Evolutionary conservation across 192 early-diverging fungal genomes (phyloP).

Genomic region (Coemansia sp.): DNA sequence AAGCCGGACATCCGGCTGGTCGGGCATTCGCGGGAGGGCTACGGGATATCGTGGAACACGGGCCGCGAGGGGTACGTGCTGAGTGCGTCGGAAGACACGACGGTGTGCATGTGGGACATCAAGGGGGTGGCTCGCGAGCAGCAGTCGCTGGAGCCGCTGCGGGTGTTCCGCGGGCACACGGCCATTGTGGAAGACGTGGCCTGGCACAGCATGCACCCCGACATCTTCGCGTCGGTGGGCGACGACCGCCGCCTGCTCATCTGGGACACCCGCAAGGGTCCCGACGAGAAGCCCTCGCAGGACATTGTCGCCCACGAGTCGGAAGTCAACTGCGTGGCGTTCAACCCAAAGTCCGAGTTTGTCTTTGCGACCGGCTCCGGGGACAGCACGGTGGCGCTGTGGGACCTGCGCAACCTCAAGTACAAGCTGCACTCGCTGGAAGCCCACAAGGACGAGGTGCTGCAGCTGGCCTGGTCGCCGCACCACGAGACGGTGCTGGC

Average conservation of each 20-base stretch:
- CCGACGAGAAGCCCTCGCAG: conserved; percentile 61
- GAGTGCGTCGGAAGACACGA: conserved; percentile 89
- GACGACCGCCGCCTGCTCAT: conserved; percentile 92
- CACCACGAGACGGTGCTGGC: conserved; percentile 89
- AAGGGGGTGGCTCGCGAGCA: conserved; percentile 73
- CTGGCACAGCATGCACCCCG: conserved; percentile 81
- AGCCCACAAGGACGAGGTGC: conserved; percentile 85
- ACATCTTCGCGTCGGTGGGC: conserved; percentile 94
- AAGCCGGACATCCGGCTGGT: conserved; percentile 81
- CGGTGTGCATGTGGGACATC: conserved; percentile 94
- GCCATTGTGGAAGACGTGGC: conserved; percentile 96
- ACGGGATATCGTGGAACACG: conserved; percentile 91
- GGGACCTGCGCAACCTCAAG: conserved; percentile 94
- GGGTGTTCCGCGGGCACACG: conserved; percentile 83
- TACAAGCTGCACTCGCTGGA: conserved; percentile 82
- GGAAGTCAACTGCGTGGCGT: conserved; percentile 94
- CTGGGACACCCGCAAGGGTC: conserved; percentile 88
- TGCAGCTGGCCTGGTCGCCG: conserved; percentile 93
- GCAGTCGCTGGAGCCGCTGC: conserved; percentile 67
- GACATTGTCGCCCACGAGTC: conserved; percentile 80
- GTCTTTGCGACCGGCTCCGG: conserved; percentile 91
- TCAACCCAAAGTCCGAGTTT: conserved; percentile 87
- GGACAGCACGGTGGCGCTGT: conserved; percentile 90
- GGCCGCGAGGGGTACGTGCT: conserved; percentile 74
- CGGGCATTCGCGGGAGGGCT: conserved; percentile 93